A percentile compares a stretch with the other conserved stretches of the same genome.
These are phyloP conservation scores for Angomonas deanei DNA, from an alignment of 208 protist species.

Conservation along the genomic window DNA sequence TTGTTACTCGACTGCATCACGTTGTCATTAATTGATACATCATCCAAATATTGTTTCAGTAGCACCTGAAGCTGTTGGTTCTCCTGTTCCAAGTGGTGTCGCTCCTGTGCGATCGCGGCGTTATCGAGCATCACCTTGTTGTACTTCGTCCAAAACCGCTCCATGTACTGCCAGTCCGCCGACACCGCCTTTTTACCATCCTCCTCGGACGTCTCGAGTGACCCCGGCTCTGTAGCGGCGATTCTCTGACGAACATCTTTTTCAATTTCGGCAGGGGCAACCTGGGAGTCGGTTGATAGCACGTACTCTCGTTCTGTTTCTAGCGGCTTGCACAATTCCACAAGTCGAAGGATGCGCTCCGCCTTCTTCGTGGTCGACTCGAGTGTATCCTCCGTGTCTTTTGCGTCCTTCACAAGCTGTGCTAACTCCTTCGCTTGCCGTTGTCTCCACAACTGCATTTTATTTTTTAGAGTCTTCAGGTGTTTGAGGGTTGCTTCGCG, in stretches of 20 bases:
- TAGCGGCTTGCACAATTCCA: conserved; percentile 90
- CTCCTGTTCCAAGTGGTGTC: conserved; percentile 81
- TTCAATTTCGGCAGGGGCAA: conserved; percentile 64
- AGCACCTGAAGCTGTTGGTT: conserved; percentile 85
- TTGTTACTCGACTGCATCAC: conserved; percentile 71
- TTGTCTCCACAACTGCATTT: conserved; percentile 92
- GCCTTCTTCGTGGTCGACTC: conserved; percentile 62
- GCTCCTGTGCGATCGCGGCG: conserved; percentile 89
- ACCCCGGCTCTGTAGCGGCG: conserved; percentile 27
- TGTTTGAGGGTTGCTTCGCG: conserved; percentile 89
- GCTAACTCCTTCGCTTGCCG: conserved; percentile 77
- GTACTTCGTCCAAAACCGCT: conserved; percentile 92
- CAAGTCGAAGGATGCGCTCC: conserved; percentile 88
- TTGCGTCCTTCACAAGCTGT: conserved; percentile 89
- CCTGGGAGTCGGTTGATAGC: conserved; percentile 81
- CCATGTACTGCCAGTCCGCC: conserved; percentile 89
- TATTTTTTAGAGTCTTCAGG: conserved; percentile 90
- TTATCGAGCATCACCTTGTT: conserved; percentile 96
- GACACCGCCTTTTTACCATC: conserved; percentile 17
- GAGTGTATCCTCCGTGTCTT: conserved; percentile 67
- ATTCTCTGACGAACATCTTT: conserved; percentile 55
- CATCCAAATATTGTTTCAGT: conserved; percentile 94
- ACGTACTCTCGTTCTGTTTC: conserved; percentile 96
- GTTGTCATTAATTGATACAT: conserved; percentile 91
- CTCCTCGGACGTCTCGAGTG: conserved; percentile 14